These are phyloP conservation scores for Ganoderma lucidum DNA, from an alignment of 1,284 basidiomycete species.

Conservation along the genomic window DNA sequence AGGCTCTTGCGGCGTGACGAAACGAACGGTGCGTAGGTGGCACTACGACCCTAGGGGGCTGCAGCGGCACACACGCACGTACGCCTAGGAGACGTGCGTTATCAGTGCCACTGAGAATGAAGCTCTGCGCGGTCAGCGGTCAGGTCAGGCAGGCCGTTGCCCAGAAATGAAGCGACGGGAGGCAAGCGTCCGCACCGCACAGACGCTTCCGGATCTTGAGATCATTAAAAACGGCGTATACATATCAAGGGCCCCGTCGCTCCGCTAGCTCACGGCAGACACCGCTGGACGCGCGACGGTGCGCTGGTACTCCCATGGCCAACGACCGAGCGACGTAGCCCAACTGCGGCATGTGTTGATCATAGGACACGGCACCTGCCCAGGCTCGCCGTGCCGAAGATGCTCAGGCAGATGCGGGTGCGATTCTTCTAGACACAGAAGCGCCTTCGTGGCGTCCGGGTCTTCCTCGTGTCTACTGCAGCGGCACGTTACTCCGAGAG, in stretches of 20 bases:
- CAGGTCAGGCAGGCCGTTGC: background rate
- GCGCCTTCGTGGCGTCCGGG: slow-evolving; percentile 9
- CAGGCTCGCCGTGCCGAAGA: slow-evolving; percentile 27
- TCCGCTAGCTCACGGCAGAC: slow-evolving; percentile 15
- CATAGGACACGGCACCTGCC: slow-evolving; percentile 26
- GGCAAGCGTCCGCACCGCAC: slow-evolving; percentile 5
- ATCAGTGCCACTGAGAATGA: slow-evolving; percentile 2
- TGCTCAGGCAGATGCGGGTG: background rate
- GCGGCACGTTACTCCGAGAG: slow-evolving; percentile 7
- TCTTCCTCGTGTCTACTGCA: slow-evolving; percentile 6
- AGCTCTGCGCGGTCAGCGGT: slow-evolving; percentile 11
- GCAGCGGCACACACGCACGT: slow-evolving; percentile 1
- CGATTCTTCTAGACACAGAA: slow-evolving; percentile 1
- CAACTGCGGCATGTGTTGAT: slow-evolving; percentile 26
- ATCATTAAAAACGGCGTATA: slow-evolving; percentile 17
- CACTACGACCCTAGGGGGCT: slow-evolving; percentile 11
- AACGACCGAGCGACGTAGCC: slow-evolving; percentile 11
- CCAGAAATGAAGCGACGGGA: background rate
- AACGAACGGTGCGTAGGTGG: slow-evolving; percentile 2
- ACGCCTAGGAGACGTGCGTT: background rate
- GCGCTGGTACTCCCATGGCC: background rate
- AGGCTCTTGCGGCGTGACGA: background rate
- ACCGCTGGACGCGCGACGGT: background rate
- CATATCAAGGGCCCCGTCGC: slow-evolving; percentile 18
- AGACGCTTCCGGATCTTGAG: slow-evolving; percentile 17